Percentiles rank a stretch among this genome's conserved stretches.
Conservation (phyloP, 768 basidiomycete species). For the Suillus subaureus region DNA sequence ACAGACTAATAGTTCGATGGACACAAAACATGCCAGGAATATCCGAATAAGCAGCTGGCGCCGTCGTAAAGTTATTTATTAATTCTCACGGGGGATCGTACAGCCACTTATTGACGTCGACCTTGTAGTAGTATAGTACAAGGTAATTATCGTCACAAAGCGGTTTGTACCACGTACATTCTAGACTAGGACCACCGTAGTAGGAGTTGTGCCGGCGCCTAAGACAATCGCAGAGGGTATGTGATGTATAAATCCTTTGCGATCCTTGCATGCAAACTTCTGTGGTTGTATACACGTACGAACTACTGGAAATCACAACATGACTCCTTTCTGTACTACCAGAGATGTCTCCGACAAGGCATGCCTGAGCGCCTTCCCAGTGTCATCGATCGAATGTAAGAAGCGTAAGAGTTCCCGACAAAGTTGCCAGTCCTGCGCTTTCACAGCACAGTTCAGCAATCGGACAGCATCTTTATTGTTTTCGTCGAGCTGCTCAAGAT, state of each 20-base stretch:
- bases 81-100: no score
- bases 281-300: not conserved
- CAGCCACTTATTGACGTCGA: no score
- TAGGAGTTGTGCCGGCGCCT: not conserved
- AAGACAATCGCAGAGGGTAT: not conserved
- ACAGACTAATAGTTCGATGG: no score
- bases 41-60: no score
- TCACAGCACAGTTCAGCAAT: constrained; percentile 74
- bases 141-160: not conserved
- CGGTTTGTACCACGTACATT: not conserved
- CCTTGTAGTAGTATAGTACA: no score
- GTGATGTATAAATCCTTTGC: not conserved
- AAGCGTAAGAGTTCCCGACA: constrained; percentile 93
- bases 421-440: constrained; percentile 83
- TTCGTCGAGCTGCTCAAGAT: constrained; percentile 87
- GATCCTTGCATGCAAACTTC: not conserved
- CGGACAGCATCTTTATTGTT: constrained; percentile 76
- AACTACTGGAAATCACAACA: not conserved
- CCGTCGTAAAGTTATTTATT: no score
- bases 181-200: not conserved
- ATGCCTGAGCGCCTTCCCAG: constrained; percentile 66
- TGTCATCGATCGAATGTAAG: constrained; percentile 88
- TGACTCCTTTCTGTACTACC: not conserved
- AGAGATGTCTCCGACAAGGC: constrained; percentile 60
- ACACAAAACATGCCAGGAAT: no score